phyloP scores from a whole-genome alignment of 1,284 basidiomycete genomes.

The Mycena citricolor region DNA sequence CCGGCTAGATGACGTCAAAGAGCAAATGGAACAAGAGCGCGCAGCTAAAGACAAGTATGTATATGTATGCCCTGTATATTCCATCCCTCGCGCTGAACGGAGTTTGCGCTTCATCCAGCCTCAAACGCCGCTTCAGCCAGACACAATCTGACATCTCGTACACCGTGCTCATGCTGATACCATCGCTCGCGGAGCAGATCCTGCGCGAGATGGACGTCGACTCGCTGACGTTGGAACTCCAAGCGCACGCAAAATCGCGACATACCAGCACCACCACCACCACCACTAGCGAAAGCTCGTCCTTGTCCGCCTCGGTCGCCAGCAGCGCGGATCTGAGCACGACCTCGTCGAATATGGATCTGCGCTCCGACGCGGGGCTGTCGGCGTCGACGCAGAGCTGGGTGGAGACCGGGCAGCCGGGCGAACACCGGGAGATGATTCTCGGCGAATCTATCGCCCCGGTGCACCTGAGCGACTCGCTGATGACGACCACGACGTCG shows the following conservation, averaged over 20 bases:
- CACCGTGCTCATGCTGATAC: slow-evolving; percentile 78
- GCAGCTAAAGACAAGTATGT: slow-evolving; percentile 76
- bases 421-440: slow-evolving; percentile 28
- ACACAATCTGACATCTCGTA: slow-evolving; percentile 83
- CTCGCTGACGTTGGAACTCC: slow-evolving; percentile 70
- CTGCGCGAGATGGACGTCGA: slow-evolving; percentile 83
- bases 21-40: slow-evolving; percentile 61
- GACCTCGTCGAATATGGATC: slow-evolving; percentile 24
- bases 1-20: slow-evolving; percentile 72
- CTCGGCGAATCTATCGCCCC: slow-evolving; percentile 24
- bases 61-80: slow-evolving; percentile 11
- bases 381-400: slow-evolving; percentile 42
- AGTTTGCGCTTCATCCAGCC: slow-evolving; percentile 39
- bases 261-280: neutral
- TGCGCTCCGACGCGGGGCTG: slow-evolving; percentile 19
- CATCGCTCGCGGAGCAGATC: slow-evolving; percentile 74
- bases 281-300: too few species aligned
- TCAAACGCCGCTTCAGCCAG: slow-evolving; percentile 76
- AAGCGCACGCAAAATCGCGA: slow-evolving; percentile 29
- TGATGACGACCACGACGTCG: slow-evolving; percentile 33
- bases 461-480: slow-evolving; percentile 31
- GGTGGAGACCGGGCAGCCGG: slow-evolving; percentile 41
- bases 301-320: slow-evolving; percentile 16
- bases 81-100: neutral
- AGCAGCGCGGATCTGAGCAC: slow-evolving; percentile 21